Conservation (phyloP, 768 basidiomycete species). For the Gloeopeniophorella convolvens region DNA sequence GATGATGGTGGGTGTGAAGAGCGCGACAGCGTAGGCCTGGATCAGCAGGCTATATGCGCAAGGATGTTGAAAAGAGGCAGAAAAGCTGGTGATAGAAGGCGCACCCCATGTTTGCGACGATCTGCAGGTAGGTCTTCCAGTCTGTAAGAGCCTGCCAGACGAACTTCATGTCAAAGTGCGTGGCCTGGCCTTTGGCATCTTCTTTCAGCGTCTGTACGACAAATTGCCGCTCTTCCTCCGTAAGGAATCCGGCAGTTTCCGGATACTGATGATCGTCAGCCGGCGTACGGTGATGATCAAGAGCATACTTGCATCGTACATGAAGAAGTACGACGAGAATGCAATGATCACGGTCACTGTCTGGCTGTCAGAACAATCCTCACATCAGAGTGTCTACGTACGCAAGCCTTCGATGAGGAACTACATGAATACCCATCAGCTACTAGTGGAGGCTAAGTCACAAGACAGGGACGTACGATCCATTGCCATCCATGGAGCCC, state of each 20-base stretch:
- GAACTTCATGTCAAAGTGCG: slow-evolving; percentile 30
- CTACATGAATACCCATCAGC: slow-evolving; percentile 21
- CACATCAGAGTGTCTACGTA: slow-evolving; percentile 1
- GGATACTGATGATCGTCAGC: slow-evolving; percentile 29
- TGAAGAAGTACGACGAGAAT: slow-evolving; percentile 33
- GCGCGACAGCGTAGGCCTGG: slow-evolving; percentile 39
- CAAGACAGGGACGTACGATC: slow-evolving; percentile 35
- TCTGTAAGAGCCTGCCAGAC: slow-evolving; percentile 30
- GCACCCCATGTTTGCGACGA: slow-evolving; percentile 30
- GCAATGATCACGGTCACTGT: slow-evolving; percentile 33
- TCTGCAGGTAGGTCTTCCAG: slow-evolving; percentile 31
- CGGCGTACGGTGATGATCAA: neutral
- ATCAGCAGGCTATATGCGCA: slow-evolving; percentile 32
- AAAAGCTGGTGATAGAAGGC: neutral
- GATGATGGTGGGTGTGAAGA: slow-evolving; percentile 33
- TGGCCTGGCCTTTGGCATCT: slow-evolving; percentile 28
- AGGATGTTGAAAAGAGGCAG: neutral
- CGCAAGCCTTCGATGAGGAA: slow-evolving; percentile 42
- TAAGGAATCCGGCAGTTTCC: slow-evolving; percentile 39
- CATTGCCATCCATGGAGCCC: slow-evolving; percentile 40
- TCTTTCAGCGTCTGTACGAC: slow-evolving; percentile 25
- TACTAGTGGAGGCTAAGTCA: neutral
- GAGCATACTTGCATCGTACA: slow-evolving; percentile 31
- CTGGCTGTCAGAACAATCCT: neutral
- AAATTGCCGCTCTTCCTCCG: slow-evolving; percentile 29